phyloP scores from a whole-genome alignment of 768 basidiomycete genomes.

The Leccinum boreale region DNA sequence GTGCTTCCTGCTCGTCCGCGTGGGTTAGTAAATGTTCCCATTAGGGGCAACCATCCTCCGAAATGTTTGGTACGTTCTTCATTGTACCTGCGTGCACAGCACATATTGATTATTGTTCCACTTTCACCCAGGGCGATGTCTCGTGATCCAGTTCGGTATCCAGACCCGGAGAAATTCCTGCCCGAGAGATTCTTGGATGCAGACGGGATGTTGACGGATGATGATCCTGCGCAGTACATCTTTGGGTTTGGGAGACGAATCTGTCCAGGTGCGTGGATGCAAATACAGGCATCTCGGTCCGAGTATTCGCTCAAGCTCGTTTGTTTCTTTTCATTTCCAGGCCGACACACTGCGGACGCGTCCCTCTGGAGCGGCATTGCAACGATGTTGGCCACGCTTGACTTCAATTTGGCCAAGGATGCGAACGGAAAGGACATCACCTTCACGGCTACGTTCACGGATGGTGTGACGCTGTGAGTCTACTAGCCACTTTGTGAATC shows the following conservation, averaged over 20 bases:
- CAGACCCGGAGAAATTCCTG: background rate
- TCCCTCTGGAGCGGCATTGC: background rate
- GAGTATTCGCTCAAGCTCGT: background rate
- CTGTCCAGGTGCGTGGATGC: background rate
- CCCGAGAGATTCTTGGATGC: background rate
- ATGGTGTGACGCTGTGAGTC: background rate
- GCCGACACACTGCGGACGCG: background rate
- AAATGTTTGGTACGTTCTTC: background rate
- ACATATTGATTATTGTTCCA: background rate
- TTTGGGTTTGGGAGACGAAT: background rate
- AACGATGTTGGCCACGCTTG: background rate
- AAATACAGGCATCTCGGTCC: background rate
- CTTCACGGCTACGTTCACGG: background rate
- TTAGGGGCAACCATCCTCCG: background rate
- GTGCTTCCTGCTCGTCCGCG: background rate
- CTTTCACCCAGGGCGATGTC: background rate
- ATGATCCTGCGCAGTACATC: background rate
- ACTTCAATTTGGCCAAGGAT: background rate
- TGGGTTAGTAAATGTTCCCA: background rate
- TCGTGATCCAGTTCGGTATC: background rate
- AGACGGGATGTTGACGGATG: background rate
- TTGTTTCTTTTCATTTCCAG: background rate
- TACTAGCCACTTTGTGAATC: background rate
- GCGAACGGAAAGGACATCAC: background rate
- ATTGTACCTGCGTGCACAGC: no score